phyloP scores from a whole-genome alignment of 768 basidiomycete genomes.

The Naganishia antarctica region DNA sequence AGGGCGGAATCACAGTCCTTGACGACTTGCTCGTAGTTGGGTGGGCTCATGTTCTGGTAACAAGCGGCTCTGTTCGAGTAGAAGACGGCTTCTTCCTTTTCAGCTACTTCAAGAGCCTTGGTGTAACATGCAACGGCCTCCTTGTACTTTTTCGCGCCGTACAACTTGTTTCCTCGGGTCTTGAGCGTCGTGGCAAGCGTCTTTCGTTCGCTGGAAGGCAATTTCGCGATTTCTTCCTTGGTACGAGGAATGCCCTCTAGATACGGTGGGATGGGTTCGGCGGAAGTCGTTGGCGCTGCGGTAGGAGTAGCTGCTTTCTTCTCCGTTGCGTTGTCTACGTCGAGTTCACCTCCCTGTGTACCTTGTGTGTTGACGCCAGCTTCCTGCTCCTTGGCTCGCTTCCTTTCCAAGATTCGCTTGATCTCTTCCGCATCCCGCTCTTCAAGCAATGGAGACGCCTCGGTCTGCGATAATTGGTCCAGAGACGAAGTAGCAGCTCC shows the following conservation, averaged over 20 bases:
- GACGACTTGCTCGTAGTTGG: constrained; percentile 74
- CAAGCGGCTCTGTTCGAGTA: constrained; percentile 97
- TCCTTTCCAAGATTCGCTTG: constrained; percentile 13
- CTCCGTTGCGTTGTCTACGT: constrained; percentile 7
- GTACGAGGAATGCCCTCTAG: constrained; percentile 27
- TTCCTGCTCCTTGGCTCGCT: constrained; percentile 19
- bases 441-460: constrained; percentile 73
- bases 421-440: constrained; percentile 57
- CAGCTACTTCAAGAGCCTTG: constrained; percentile 53
- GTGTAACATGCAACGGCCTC: constrained; percentile 52
- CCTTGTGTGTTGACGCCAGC: constrained; percentile 13
- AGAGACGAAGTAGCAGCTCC: constrained; percentile 19
- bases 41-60: constrained; percentile 88
- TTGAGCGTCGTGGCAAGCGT: constrained; percentile 58
- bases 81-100: constrained; percentile 75
- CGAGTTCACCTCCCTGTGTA: neutral
- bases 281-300: constrained; percentile 27
- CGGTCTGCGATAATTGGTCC: constrained; percentile 22
- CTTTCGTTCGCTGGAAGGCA: constrained; percentile 35
- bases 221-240: constrained; percentile 17
- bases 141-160: constrained; percentile 51
- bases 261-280: constrained; percentile 10
- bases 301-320: neutral
- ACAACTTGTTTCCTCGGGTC: constrained; percentile 53
- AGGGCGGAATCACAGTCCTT: constrained; percentile 85